phyloP scores from a whole-genome alignment of 2,329 filamentous ascomycete species.

The Penicillium sp. region DNA sequence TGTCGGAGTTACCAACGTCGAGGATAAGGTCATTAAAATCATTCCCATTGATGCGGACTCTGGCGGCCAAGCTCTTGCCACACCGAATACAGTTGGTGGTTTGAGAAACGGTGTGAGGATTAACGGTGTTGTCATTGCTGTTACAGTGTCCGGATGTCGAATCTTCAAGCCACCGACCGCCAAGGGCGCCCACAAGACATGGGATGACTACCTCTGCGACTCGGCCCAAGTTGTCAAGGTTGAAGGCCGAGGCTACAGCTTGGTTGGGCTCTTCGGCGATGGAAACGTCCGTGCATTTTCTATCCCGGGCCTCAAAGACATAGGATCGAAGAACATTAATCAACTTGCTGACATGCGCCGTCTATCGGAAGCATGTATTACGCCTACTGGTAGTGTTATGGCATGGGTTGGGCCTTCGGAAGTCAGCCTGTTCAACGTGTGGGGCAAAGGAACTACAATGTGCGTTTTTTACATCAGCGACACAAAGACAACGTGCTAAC shows the following conservation, averaged over 20 bases:
- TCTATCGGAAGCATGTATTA: slow-evolving; percentile 69
- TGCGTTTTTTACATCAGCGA: slow-evolving; percentile 47
- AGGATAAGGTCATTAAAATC: slow-evolving; percentile 72
- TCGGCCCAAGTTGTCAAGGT: slow-evolving; percentile 74
- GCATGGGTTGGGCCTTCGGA: slow-evolving; percentile 89
- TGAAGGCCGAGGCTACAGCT: slow-evolving; percentile 71
- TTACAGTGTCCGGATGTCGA: slow-evolving; percentile 72
- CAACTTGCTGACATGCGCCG: slow-evolving; percentile 72
- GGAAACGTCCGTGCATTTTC: slow-evolving; percentile 76
- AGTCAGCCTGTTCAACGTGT: slow-evolving; percentile 77
- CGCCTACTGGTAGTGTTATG: slow-evolving; percentile 76
- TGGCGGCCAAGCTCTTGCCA: slow-evolving; percentile 74
- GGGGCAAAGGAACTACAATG: slow-evolving; percentile 70
- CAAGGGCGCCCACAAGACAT: slow-evolving; percentile 90
- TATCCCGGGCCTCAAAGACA: slow-evolving; percentile 84
- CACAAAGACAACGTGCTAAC: slow-evolving; percentile 15
- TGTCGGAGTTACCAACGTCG: slow-evolving; percentile 66
- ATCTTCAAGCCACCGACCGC: slow-evolving; percentile 81
- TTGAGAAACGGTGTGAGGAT: slow-evolving; percentile 73
- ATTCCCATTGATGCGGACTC: slow-evolving; percentile 76
- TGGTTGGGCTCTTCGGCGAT: slow-evolving; percentile 84
- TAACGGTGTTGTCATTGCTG: slow-evolving; percentile 77
- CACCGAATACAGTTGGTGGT: slow-evolving; percentile 71
- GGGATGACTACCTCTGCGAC: slow-evolving; percentile 81
- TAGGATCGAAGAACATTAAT: slow-evolving; percentile 65